A percentile compares a stretch with the other conserved stretches of the same genome.
Evolutionary conservation across 2,329 filamentous ascomycete genomes (phyloP).

Genomic region (Microsporum ferrugineum): DNA sequence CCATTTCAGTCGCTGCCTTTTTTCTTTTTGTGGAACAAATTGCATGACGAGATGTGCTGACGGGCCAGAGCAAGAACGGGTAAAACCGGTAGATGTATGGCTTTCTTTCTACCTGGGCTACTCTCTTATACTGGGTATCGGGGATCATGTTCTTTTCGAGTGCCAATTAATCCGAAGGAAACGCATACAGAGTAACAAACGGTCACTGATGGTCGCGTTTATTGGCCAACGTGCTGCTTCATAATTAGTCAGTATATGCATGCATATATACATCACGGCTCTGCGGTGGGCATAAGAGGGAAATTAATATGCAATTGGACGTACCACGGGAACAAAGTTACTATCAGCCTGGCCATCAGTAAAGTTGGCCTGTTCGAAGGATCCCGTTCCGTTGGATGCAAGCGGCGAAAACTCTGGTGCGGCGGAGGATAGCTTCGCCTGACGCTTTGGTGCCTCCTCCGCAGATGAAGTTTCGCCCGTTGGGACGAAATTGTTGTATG

Average conservation of each 20-base stretch:
- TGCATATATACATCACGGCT: conserved; percentile 25
- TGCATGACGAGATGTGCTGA: no score
- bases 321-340: conserved; percentile 42
- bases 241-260: conserved; percentile 45
- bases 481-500: conserved; percentile 22
- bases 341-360: conserved; percentile 42
- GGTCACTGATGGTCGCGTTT: conserved; percentile 22
- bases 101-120: not conserved
- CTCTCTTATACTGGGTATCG: not conserved
- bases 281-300: conserved; percentile 21
- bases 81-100: not conserved
- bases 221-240: conserved; percentile 40
- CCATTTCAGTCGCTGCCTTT: conserved; percentile 18
- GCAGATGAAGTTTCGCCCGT: conserved; percentile 30
- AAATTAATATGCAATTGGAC: conserved; percentile 21
- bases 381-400: conserved; percentile 15
- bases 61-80: not conserved
- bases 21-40: no score
- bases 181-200: not conserved
- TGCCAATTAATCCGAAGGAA: not conserved
- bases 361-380: conserved; percentile 34
- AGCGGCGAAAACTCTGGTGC: conserved; percentile 52
- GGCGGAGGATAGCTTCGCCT: conserved; percentile 49
- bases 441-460: conserved; percentile 25
- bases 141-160: not conserved